Percentiles rank a stretch among this genome's conserved stretches.
Evolutionary conservation across 2,329 filamentous ascomycete species (phyloP).

Genomic region (Botrytis sinoallii): DNA sequence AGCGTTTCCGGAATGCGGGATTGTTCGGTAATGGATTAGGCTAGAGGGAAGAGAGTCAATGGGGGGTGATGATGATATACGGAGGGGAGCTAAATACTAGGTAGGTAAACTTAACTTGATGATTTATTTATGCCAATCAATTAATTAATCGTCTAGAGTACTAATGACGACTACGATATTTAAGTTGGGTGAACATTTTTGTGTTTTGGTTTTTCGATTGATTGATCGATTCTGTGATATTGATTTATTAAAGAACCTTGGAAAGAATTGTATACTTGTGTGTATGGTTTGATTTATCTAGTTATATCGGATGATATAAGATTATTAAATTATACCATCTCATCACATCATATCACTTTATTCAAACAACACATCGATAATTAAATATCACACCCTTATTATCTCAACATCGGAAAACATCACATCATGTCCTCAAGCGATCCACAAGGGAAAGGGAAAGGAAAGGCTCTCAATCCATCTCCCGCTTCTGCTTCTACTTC

Average conservation of each 20-base stretch:
- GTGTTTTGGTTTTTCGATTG: background rate
- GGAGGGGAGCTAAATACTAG: background rate
- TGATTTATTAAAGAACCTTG: background rate
- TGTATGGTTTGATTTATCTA: background rate
- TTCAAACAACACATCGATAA: background rate
- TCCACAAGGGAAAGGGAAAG: background rate
- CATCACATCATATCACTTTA: background rate
- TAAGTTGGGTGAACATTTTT: background rate
- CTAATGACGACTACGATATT: background rate
- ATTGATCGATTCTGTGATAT: background rate
- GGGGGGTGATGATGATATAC: background rate
- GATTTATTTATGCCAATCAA: background rate
- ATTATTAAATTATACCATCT: background rate
- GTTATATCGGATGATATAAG: background rate
- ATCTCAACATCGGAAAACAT: background rate
- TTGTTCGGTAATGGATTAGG: background rate
- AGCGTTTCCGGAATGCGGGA: background rate
- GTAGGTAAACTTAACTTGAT: background rate
- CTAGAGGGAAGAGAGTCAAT: background rate
- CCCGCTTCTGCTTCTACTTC: background rate
- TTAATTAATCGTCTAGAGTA: background rate
- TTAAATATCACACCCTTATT: background rate
- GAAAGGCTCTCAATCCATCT: background rate
- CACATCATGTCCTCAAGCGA: background rate
- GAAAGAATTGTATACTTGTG: background rate